Evolutionary conservation across 1,139 yeast species (phyloP).

Genomic region (Arxiozyma telluris): DNA sequence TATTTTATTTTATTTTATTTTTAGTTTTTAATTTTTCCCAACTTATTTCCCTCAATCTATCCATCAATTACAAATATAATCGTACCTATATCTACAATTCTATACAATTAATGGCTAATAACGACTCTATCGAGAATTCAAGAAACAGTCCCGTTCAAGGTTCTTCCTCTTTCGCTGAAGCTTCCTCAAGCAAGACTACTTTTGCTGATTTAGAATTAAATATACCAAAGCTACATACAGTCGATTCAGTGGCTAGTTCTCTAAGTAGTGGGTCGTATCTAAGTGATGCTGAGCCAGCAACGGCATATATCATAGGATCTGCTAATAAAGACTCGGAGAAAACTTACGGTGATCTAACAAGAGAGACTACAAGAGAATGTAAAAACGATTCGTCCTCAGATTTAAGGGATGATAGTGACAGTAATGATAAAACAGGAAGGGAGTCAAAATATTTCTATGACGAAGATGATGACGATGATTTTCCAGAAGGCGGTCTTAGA

Average conservation of each 20-base stretch:
- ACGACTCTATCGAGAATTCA: not conserved
- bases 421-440: not conserved
- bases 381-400: constrained; percentile 2
- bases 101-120: not conserved
- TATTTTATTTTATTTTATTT: no score
- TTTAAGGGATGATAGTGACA: not conserved
- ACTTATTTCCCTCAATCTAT: no score
- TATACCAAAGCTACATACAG: constrained; percentile 3
- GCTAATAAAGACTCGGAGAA: not conserved
- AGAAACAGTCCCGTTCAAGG: not conserved
- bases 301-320: not conserved
- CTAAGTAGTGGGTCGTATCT: not conserved
- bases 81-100: not conserved
- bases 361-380: constrained; percentile 6
- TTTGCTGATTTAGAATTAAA: not conserved
- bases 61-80: no score
- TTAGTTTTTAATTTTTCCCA: no score
- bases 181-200: constrained; percentile 1
- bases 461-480: constrained; percentile 13
- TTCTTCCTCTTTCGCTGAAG: not conserved
- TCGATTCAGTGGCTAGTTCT: constrained; percentile 3
- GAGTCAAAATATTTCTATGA: not conserved
- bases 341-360: not conserved
- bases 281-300: not conserved
- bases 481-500: constrained; percentile 48